Evolutionary conservation across 306 rosid species (phyloP).

Genomic region (Senna tora): DNA sequence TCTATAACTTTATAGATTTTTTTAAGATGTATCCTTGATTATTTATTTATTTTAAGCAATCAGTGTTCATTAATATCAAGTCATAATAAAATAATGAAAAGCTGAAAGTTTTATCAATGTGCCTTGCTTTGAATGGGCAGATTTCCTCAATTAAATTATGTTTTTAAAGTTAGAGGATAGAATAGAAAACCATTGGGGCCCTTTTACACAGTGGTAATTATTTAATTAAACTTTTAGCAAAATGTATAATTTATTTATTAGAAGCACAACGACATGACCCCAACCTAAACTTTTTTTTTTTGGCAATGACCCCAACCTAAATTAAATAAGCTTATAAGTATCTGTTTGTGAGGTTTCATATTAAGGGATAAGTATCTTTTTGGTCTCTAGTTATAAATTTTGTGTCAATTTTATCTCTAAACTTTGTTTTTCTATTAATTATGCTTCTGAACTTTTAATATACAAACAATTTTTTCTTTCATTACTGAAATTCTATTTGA

Average conservation of each 20-base stretch:
- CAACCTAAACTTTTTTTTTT: too few species aligned
- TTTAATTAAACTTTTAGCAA: not conserved
- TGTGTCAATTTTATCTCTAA: too few species aligned
- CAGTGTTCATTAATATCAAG: not conserved
- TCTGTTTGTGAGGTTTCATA: not conserved
- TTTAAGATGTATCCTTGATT: not conserved
- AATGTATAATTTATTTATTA: not conserved
- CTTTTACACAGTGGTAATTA: not conserved
- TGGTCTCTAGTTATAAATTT: too few species aligned
- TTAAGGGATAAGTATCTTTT: too few species aligned
- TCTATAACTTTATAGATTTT: too few species aligned
- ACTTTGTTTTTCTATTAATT: too few species aligned
- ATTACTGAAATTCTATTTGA: too few species aligned
- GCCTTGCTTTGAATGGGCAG: slow-evolving; percentile 16
- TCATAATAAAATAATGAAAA: slow-evolving; percentile 13
- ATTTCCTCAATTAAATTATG: not conserved
- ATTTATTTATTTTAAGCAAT: not conserved
- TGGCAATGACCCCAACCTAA: slow-evolving; percentile 14
- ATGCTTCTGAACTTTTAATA: too few species aligned
- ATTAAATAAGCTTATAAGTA: not conserved
- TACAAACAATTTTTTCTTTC: too few species aligned
- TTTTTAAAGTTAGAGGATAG: slow-evolving; percentile 18
- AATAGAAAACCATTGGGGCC: not conserved
- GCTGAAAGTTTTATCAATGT: not conserved
- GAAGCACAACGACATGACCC: slow-evolving; percentile 12